These are phyloP conservation scores for Agapanthus africanus DNA, from an alignment of 106 monocot genomes.

Conservation along the genomic window DNA sequence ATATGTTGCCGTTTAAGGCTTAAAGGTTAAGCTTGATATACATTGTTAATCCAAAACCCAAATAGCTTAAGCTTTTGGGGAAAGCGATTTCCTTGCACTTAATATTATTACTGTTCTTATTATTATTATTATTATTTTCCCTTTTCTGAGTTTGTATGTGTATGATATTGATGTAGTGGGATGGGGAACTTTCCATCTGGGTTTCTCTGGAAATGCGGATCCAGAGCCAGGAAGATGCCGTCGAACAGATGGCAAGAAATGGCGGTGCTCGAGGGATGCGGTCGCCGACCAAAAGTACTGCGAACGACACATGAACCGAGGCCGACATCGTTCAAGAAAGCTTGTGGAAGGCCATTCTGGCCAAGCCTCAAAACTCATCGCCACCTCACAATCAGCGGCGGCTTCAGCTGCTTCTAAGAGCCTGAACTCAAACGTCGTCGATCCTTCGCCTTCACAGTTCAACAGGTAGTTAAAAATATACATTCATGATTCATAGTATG, in stretches of 20 bases:
- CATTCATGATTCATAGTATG: neutral
- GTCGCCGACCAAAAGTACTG: conserved; percentile 95
- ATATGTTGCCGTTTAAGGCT: too few species aligned
- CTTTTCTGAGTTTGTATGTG: neutral
- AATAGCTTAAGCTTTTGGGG: too few species aligned
- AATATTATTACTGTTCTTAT: too few species aligned
- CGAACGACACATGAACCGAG: conserved; percentile 90
- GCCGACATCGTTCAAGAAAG: conserved; percentile 99
- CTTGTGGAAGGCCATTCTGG: conserved; percentile 96
- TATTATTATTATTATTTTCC: neutral
- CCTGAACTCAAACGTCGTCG: conserved; percentile 20
- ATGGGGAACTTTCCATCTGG: conserved; percentile 47
- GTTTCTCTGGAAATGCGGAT: conserved; percentile 65
- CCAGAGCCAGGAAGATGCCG: conserved; percentile 93
- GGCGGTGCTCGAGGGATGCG: conserved; percentile 97
- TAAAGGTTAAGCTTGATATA: too few species aligned
- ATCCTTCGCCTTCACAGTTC: conserved; percentile 24
- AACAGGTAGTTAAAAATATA: conserved; percentile 23
- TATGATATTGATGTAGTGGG: too few species aligned
- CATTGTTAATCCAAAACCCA: too few species aligned
- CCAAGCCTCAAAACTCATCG: conserved; percentile 50
- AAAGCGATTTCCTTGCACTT: too few species aligned
- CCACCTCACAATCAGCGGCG: conserved; percentile 25
- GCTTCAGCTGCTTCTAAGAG: conserved; percentile 24
- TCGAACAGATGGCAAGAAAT: conserved; percentile 96